These are phyloP conservation scores for Oldenlandia corymbosa DNA, from an alignment of 257 asterid species.

Conservation along the genomic window DNA sequence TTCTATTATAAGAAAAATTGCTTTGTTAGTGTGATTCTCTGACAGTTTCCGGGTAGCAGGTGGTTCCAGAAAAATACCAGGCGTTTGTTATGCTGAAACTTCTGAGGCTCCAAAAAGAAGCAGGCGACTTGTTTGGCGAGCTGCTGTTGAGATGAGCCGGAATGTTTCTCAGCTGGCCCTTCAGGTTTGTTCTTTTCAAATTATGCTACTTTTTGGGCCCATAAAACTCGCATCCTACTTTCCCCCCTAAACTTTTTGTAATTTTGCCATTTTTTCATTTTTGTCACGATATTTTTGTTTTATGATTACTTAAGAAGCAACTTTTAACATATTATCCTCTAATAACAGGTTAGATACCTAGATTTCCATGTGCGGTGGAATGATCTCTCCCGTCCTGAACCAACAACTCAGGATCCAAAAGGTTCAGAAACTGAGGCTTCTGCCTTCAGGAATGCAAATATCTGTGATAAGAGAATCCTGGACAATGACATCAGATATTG, in stretches of 20 bases:
- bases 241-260: constrained; percentile 12
- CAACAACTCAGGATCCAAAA: constrained; percentile 50
- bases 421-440: constrained; percentile 65
- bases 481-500: constrained; percentile 54
- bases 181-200: constrained; percentile 44
- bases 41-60: constrained; percentile 40
- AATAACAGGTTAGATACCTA: constrained; percentile 71
- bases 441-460: constrained; percentile 70
- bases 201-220: constrained; percentile 8
- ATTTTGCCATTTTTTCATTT: not conserved
- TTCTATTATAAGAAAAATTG: not conserved
- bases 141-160: constrained; percentile 75
- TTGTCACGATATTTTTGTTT: not conserved
- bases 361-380: constrained; percentile 71
- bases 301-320: not conserved
- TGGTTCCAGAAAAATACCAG: constrained; percentile 54
- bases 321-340: constrained; percentile 6
- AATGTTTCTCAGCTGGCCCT: constrained; percentile 70
- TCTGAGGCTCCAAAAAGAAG: constrained; percentile 51
- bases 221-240: constrained; percentile 12
- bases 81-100: constrained; percentile 54
- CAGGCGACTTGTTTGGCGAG: constrained; percentile 71
- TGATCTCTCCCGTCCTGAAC: constrained; percentile 71
- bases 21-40: constrained; percentile 7
- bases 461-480: constrained; percentile 46